A percentile compares a stretch with the other conserved stretches of the same genome.
Evolutionary conservation across 192 early-diverging fungal genomes (phyloP).

Genomic region (Entomortierella lignicola): DNA sequence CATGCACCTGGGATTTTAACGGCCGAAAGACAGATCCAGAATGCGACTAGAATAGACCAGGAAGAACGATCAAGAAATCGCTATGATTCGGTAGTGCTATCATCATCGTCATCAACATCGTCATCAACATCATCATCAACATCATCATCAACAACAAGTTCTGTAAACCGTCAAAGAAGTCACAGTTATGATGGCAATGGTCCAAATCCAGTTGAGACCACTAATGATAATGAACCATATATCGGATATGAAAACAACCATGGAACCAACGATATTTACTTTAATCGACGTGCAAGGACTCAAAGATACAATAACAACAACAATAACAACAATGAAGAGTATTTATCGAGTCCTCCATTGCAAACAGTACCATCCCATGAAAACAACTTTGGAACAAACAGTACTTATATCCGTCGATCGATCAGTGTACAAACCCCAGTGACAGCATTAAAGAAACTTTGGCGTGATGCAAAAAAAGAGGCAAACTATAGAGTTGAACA

Average conservation of each 20-base stretch:
- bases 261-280: not conserved
- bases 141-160: too few relatives aligned
- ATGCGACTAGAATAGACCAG: conserved; percentile 6
- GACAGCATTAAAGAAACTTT: conserved; percentile 22
- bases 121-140: not conserved
- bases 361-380: not conserved
- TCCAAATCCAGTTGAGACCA: too few relatives aligned
- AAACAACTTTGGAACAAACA: conserved; percentile 35
- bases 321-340: not conserved
- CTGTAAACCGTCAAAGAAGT: not conserved
- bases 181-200: not conserved
- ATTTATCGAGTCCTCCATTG: not conserved
- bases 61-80: not conserved
- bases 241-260: not conserved
- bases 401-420: conserved; percentile 21
- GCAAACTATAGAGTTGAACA: not conserved
- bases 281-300: too few relatives aligned
- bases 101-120: not conserved
- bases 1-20: not conserved
- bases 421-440: conserved; percentile 25
- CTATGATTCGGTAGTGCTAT: not conserved
- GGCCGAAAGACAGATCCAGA: conserved; percentile 8
- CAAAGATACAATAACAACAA: not conserved
- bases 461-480: conserved; percentile 30
- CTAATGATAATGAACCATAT: too few relatives aligned